phyloP scores from a whole-genome alignment of 495 filamentous ascomycete species.

The Filosporella fistucella region DNA sequence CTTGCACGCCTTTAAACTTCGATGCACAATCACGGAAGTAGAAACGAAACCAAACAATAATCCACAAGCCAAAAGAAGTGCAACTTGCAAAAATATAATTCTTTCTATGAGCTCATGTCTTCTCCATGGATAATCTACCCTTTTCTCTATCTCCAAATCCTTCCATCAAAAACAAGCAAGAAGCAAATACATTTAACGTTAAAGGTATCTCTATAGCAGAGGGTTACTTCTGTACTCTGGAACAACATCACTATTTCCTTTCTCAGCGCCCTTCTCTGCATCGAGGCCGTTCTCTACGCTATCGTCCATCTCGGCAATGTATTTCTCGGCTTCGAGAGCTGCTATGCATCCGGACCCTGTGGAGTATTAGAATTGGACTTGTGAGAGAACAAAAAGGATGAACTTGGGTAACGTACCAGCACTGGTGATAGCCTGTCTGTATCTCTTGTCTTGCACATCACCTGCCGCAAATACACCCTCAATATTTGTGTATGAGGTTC shows the following conservation, averaged over 20 bases:
- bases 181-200: background rate
- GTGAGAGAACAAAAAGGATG: background rate
- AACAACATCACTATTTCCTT: constrained; percentile 30
- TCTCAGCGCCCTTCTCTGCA: constrained; percentile 26
- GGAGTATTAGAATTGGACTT: constrained; percentile 28
- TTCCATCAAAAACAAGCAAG: background rate
- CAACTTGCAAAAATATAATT: too few relatives aligned
- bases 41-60: too few relatives aligned
- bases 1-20: too few relatives aligned
- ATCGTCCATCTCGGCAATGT: constrained; percentile 69
- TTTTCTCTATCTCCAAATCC: too few relatives aligned
- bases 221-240: constrained; percentile 64
- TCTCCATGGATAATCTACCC: constrained; percentile 9
- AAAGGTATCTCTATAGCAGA: constrained; percentile 52
- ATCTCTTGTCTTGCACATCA: constrained; percentile 98
- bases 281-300: constrained; percentile 34
- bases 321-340: constrained; percentile 92
- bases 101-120: too few relatives aligned
- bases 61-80: too few relatives aligned
- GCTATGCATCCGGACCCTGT: constrained; percentile 90
- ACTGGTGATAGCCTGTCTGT: constrained; percentile 96
- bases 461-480: constrained; percentile 95
- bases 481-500: constrained; percentile 81
- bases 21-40: too few relatives aligned
- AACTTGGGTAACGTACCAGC: constrained; percentile 61